A percentile compares a stretch with the other conserved stretches of the same genome.
These are phyloP conservation scores for Aureobasidium sp. DNA, from an alignment of 2,329 filamentous ascomycete species.

Conservation along the genomic window DNA sequence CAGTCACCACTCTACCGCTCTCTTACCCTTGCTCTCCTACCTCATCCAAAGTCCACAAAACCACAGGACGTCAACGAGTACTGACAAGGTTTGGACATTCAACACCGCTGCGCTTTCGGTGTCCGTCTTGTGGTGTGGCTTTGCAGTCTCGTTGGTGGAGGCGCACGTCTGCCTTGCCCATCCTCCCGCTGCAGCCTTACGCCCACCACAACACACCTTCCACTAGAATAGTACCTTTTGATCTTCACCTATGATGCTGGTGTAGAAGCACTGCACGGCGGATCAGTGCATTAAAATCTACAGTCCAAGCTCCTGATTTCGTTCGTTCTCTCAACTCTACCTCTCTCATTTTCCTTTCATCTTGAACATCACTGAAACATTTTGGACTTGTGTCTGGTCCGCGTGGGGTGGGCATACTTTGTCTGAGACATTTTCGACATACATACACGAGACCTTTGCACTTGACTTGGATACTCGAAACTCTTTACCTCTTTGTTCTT, in stretches of 20 bases:
- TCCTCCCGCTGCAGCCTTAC: not conserved
- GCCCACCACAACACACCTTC: not conserved
- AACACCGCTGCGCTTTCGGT: not conserved
- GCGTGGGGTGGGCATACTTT: not conserved
- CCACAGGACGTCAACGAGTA: not conserved
- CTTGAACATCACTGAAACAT: not conserved
- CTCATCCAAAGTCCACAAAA: not conserved
- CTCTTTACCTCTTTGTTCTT: not conserved
- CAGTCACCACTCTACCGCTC: too few species aligned
- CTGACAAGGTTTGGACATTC: too few species aligned
- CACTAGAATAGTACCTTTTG: not conserved
- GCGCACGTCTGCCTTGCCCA: not conserved
- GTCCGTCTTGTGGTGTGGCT: not conserved
- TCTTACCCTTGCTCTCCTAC: not conserved
- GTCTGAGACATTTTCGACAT: not conserved
- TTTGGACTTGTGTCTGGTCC: not conserved
- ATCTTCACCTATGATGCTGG: not conserved
- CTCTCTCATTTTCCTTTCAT: not conserved
- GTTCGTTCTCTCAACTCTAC: too few species aligned
- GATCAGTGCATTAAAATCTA: not conserved
- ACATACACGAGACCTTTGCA: constrained; percentile 2
- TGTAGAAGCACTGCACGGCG: not conserved
- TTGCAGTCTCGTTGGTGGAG: not conserved
- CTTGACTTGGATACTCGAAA: not conserved
- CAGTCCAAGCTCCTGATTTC: not conserved